These are phyloP conservation scores for Exophiala sideris DNA, from an alignment of 2,329 filamentous ascomycete species.

Conservation along the genomic window DNA sequence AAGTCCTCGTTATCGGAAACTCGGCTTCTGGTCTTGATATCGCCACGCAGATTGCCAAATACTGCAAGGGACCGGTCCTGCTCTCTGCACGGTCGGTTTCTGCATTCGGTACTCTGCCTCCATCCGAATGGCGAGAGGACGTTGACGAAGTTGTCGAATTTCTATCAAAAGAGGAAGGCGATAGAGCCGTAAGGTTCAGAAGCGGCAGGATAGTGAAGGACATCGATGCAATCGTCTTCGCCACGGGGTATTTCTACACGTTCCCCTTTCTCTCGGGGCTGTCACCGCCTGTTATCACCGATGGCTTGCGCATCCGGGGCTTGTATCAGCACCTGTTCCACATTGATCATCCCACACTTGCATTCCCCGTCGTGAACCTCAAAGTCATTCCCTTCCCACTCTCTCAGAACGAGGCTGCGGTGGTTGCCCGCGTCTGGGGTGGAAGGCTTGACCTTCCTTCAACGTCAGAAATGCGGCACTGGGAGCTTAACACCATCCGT, in stretches of 20 bases:
- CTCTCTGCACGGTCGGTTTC: slow-evolving; percentile 57
- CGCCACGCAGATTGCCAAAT: slow-evolving; percentile 65
- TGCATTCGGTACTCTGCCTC: slow-evolving; percentile 21
- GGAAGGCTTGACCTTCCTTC: slow-evolving; percentile 65
- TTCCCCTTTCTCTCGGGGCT: slow-evolving; percentile 63
- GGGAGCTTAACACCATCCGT: slow-evolving; percentile 38
- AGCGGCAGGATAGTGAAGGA: slow-evolving; percentile 63
- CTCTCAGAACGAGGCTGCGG: slow-evolving; percentile 73
- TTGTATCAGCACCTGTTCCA: slow-evolving; percentile 79
- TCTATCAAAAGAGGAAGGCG: slow-evolving; percentile 48
- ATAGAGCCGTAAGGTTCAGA: slow-evolving; percentile 63
- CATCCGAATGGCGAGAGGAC: slow-evolving; percentile 54
- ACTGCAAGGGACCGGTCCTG: slow-evolving; percentile 61
- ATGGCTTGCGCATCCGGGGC: slow-evolving; percentile 67
- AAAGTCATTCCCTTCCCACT: slow-evolving; percentile 86
- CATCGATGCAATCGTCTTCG: slow-evolving; percentile 77
- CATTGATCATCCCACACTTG: slow-evolving; percentile 70
- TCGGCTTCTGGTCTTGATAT: slow-evolving; percentile 83
- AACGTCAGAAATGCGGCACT: slow-evolving; percentile 56
- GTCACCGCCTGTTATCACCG: slow-evolving; percentile 51
- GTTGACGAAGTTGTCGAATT: slow-evolving; percentile 54
- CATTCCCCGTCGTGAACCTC: slow-evolving; percentile 71
- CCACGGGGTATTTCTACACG: slow-evolving; percentile 84
- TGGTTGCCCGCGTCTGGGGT: slow-evolving; percentile 73
- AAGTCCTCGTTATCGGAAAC: slow-evolving; percentile 80